Percentiles rank a stretch among this genome's conserved stretches.
phyloP scores from a whole-genome alignment of 352 stramenopile species.

The Globisporangium irregulare region DNA sequence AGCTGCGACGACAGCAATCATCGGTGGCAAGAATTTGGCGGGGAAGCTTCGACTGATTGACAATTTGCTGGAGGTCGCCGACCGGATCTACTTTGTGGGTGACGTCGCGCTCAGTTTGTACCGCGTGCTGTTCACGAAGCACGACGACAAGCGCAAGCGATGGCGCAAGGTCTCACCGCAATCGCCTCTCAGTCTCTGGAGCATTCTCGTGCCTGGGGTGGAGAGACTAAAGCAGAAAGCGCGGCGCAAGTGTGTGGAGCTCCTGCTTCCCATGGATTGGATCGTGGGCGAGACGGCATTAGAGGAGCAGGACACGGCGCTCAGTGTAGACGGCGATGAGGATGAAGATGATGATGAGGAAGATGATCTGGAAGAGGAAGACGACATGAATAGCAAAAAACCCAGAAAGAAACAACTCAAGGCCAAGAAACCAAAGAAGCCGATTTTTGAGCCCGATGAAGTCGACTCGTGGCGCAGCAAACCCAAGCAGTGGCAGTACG shows the following conservation, averaged over 20 bases:
- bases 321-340: conserved; percentile 25
- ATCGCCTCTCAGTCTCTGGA: conserved; percentile 21
- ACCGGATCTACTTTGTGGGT: conserved; percentile 65
- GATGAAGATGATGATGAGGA: conserved; percentile 42
- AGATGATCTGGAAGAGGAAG: conserved; percentile 28
- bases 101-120: conserved; percentile 58
- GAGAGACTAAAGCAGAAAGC: conserved; percentile 66
- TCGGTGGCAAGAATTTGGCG: conserved; percentile 52
- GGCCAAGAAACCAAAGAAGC: conserved; percentile 24
- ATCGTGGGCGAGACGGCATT: conserved; percentile 51
- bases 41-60: conserved; percentile 68
- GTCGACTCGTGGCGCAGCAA: conserved; percentile 23
- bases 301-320: conserved; percentile 34
- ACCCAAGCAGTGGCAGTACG: conserved; percentile 26
- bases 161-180: conserved; percentile 4
- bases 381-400: conserved; percentile 25
- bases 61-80: conserved; percentile 47
- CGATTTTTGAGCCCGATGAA: conserved; percentile 32
- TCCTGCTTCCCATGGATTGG: conserved; percentile 63
- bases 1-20: conserved; percentile 25
- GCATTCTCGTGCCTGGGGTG: conserved; percentile 37
- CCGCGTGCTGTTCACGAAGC: conserved; percentile 38
- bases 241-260: conserved; percentile 43
- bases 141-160: conserved; percentile 4
- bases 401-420: conserved; percentile 17